Percentiles rank a stretch among this genome's conserved stretches.
phyloP scores from a whole-genome alignment of 2,329 filamentous ascomycete species.

The Colletotrichum sansevieriae region DNA sequence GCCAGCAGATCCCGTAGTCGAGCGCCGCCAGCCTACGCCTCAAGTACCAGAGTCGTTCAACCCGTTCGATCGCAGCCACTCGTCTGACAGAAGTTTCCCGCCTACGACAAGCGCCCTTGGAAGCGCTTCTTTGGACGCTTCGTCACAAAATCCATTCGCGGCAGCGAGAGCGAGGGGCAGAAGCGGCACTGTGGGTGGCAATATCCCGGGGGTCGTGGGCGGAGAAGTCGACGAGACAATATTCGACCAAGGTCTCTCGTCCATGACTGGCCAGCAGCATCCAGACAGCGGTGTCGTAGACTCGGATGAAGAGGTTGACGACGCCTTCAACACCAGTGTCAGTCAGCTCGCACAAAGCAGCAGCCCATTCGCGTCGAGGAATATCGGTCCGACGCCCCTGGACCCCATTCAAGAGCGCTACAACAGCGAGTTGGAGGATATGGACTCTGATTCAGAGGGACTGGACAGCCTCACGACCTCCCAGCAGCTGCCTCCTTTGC shows the following conservation, averaged over 20 bases:
- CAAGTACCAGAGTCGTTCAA: constrained; percentile 28
- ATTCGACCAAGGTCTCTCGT: constrained; percentile 8
- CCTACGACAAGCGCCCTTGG: constrained; percentile 23
- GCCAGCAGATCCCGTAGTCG: neutral
- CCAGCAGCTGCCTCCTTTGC: constrained; percentile 19
- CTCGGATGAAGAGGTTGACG: neutral
- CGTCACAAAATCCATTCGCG: constrained; percentile 14
- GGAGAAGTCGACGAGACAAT: neutral
- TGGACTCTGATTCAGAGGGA: constrained; percentile 37
- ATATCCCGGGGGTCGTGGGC: neutral
- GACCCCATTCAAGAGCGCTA: constrained; percentile 38
- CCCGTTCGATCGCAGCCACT: constrained; percentile 20
- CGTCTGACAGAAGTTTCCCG: constrained; percentile 22
- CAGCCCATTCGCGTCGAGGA: constrained; percentile 12
- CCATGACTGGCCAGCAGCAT: neutral
- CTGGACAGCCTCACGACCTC: constrained; percentile 30
- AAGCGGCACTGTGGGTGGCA: neutral
- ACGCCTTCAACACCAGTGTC: neutral
- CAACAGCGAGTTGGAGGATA: constrained; percentile 39
- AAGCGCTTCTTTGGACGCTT: neutral
- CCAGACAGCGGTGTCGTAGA: neutral
- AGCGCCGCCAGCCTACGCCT: constrained; percentile 30
- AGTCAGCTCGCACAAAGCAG: constrained; percentile 11
- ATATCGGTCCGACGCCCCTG: constrained; percentile 11
- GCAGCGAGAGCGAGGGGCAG: neutral